Percentiles rank a stretch among this genome's conserved stretches.
Evolutionary conservation across 805 yeast genomes (phyloP).

Genomic region (Sungouiozyma intestinalis): DNA sequence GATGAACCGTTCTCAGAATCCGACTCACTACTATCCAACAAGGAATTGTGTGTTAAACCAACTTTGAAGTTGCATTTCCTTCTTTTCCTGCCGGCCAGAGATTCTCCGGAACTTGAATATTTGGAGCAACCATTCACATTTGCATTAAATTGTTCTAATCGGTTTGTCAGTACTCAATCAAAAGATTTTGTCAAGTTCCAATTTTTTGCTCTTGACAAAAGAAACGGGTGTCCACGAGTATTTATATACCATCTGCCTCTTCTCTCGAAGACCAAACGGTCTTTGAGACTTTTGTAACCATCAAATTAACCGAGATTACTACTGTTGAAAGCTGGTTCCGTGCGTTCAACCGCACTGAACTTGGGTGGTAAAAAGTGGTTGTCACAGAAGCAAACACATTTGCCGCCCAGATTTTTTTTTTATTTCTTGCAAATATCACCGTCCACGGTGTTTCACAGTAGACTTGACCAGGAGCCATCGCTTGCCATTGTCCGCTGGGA

Average conservation of each 20-base stretch:
- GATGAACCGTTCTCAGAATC: slow-evolving; percentile 5
- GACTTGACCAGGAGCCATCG: too few relatives aligned
- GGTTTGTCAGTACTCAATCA: neutral
- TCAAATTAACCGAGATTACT: too few relatives aligned
- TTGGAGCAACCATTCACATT: slow-evolving; percentile 3
- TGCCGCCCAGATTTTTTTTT: neutral
- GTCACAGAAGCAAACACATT: neutral
- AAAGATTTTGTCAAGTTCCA: neutral
- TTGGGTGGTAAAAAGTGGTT: neutral
- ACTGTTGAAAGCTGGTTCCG: too few relatives aligned
- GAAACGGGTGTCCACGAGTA: neutral
- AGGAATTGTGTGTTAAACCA: slow-evolving; percentile 12
- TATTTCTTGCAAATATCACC: too few relatives aligned
- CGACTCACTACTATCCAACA: slow-evolving; percentile 16
- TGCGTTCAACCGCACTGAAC: neutral
- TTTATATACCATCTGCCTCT: neutral
- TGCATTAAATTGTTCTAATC: slow-evolving; percentile 2
- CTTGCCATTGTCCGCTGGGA: too few relatives aligned
- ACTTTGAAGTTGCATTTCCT: slow-evolving; percentile 9
- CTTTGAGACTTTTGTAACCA: neutral
- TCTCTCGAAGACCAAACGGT: neutral
- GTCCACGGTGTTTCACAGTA: too few relatives aligned
- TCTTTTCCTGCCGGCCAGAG: neutral
- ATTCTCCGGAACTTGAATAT: neutral
- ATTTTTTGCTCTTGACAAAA: neutral